phyloP scores from a whole-genome alignment of 345 rosid genomes.

The Lumnitzera racemosa region DNA sequence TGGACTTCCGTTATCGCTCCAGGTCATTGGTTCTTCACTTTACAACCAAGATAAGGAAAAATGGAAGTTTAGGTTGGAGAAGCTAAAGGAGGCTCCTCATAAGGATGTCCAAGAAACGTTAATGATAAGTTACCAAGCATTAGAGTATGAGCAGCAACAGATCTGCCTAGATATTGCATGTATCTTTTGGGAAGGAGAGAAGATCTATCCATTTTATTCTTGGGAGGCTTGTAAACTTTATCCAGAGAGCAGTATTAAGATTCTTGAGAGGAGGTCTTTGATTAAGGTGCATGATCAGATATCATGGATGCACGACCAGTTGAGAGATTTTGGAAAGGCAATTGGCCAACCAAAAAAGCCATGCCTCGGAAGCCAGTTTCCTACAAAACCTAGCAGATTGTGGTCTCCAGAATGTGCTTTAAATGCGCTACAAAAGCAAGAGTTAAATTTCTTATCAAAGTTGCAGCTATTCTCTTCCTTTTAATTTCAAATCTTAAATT shows the following conservation, averaged over 20 bases:
- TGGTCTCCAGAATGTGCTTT: no score
- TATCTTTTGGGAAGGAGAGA: neutral
- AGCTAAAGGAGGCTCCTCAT: neutral
- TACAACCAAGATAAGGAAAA: neutral
- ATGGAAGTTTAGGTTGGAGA: neutral
- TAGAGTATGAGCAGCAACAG: neutral
- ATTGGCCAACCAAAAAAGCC: no score
- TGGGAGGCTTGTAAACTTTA: neutral
- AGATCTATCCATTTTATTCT: neutral
- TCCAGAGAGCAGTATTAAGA: neutral
- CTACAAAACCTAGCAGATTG: no score
- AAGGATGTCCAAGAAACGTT: neutral
- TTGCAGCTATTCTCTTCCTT: no score
- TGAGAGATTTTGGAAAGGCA: no score
- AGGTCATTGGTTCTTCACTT: neutral
- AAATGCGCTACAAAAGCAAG: no score
- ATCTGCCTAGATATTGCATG: slow-evolving; percentile 1
- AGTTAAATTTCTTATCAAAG: no score
- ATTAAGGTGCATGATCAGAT: neutral
- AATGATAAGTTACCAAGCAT: neutral
- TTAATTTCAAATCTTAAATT: no score
- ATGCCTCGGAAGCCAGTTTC: no score
- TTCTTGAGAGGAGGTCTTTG: neutral
- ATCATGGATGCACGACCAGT: no score
- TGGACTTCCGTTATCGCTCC: no score